Conservation (phyloP, 805 yeast species). For the Starmerella apis region DNA sequence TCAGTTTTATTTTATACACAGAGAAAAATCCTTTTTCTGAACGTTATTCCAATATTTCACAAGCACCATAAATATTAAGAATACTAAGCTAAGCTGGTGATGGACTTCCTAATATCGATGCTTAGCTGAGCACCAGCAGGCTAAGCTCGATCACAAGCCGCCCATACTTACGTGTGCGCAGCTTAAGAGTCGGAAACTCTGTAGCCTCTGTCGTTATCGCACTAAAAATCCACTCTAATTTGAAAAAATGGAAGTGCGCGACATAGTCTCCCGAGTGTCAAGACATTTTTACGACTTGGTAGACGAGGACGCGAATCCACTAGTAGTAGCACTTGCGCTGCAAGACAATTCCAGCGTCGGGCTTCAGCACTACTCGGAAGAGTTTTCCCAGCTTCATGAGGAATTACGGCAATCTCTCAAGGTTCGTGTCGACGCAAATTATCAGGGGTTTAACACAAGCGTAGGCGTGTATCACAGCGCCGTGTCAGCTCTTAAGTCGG, state of each 20-base stretch:
- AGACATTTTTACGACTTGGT: constrained; percentile 34
- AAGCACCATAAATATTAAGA: too few species aligned
- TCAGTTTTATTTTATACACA: too few species aligned
- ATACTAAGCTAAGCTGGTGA: too few species aligned
- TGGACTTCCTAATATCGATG: background rate
- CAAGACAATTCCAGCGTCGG: constrained; percentile 89
- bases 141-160: background rate
- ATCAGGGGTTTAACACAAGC: constrained; percentile 69
- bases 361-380: constrained; percentile 57
- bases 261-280: constrained; percentile 19
- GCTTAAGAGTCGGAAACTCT: background rate
- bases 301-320: constrained; percentile 56
- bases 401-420: constrained; percentile 50
- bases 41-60: too few species aligned
- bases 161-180: background rate
- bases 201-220: background rate
- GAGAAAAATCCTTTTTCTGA: too few species aligned
- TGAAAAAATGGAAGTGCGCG: constrained; percentile 20
- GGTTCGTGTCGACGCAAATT: constrained; percentile 52
- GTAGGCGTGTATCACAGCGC: constrained; percentile 75
- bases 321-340: constrained; percentile 73
- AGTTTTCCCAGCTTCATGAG: constrained; percentile 52
- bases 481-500: constrained; percentile 49
- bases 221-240: background rate
- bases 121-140: background rate